Evolutionary conservation across 257 asterid species (phyloP).

Genomic region (Scutellaria minor): DNA sequence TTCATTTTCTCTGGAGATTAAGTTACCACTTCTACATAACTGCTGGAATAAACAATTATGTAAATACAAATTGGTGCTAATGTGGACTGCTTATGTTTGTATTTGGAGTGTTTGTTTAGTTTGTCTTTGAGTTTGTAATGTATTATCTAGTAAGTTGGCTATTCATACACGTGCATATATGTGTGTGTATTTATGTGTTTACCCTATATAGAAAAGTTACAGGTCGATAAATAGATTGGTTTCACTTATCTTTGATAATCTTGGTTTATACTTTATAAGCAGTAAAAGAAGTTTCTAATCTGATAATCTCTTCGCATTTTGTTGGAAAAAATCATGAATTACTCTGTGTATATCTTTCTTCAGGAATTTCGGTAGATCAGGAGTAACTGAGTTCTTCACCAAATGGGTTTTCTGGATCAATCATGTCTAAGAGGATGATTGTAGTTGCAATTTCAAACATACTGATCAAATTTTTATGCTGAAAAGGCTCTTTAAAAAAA

Average conservation of each 20-base stretch:
- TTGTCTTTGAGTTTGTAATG: not conserved
- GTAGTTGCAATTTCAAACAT: not conserved
- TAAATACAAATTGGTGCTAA: no score
- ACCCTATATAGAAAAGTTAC: not conserved
- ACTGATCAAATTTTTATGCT: constrained; percentile 13
- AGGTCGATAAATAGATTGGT: constrained; percentile 1
- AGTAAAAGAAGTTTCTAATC: not conserved
- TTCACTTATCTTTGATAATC: not conserved
- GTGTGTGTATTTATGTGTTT: not conserved
- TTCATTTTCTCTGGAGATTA: no score
- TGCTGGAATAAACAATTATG: no score
- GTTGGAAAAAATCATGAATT: not conserved
- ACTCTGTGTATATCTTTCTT: constrained; percentile 5
- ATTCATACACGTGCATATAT: not conserved
- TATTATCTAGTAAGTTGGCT: not conserved
- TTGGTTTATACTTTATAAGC: constrained; percentile 1
- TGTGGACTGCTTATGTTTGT: not conserved
- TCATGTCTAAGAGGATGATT: constrained; percentile 2
- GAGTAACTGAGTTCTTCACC: constrained; percentile 3
- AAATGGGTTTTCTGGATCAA: constrained; percentile 9
- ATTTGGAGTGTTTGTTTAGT: not conserved
- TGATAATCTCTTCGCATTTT: constrained; percentile 16
- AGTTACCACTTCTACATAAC: no score
- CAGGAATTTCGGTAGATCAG: constrained; percentile 36
- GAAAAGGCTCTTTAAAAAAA: not conserved